These are phyloP conservation scores for Galerina sulciceps DNA, from an alignment of 768 basidiomycete species.

Conservation along the genomic window DNA sequence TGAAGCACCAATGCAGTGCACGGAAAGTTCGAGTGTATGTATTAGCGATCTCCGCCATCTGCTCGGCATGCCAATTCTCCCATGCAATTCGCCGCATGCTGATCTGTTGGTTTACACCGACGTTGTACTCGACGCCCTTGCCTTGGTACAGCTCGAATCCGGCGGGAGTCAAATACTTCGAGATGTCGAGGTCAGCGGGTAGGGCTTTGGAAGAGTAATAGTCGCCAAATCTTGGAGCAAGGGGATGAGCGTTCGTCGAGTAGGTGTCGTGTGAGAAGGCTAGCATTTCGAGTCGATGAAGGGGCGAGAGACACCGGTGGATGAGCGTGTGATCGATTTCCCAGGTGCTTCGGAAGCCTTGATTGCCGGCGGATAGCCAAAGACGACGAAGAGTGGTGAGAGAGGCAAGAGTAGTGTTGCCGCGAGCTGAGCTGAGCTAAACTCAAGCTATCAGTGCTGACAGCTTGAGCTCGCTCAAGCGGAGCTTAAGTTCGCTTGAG, in stretches of 20 bases:
- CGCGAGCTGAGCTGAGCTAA: too few species aligned
- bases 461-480: too few species aligned
- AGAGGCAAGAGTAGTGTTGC: constrained; percentile 13
- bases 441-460: too few species aligned
- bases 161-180: constrained; percentile 17
- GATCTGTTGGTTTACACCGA: constrained; percentile 8
- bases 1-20: constrained; percentile 26
- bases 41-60: constrained; percentile 22
- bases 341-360: constrained; percentile 29
- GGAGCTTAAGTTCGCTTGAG: too few species aligned
- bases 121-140: constrained; percentile 8
- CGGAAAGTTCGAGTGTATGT: constrained; percentile 21
- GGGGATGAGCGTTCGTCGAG: constrained; percentile 23
- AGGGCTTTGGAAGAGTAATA: constrained; percentile 30
- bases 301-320: constrained; percentile 21
- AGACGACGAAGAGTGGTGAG: constrained; percentile 24
- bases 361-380: constrained; percentile 32
- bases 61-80: constrained; percentile 33
- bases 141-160: constrained; percentile 19
- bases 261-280: constrained; percentile 36
- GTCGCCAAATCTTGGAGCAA: constrained; percentile 20
- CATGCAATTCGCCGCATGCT: constrained; percentile 24
- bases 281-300: constrained; percentile 25
- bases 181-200: constrained; percentile 20
- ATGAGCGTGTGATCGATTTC: constrained; percentile 25